These are phyloP conservation scores for Clathrospora elynae DNA, from an alignment of 2,329 filamentous ascomycete species.

Conservation along the genomic window DNA sequence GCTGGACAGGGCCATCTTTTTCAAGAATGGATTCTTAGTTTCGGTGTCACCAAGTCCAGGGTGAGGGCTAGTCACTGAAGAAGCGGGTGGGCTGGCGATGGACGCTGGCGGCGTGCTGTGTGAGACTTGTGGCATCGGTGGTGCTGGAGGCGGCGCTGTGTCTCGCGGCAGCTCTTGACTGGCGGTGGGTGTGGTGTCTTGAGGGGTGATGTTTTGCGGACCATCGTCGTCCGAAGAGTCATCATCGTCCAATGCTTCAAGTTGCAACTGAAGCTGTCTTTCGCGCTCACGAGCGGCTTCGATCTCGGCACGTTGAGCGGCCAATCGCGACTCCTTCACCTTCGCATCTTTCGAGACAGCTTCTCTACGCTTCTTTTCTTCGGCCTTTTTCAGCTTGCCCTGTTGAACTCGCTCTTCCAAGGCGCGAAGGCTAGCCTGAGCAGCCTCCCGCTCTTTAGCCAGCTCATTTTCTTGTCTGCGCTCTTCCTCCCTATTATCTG, in stretches of 20 bases:
- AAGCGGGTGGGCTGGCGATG: conserved; percentile 54
- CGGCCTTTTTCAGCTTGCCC: conserved; percentile 93
- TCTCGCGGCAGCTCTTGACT: conserved; percentile 59
- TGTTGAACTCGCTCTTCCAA: conserved; percentile 93
- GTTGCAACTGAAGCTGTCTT: conserved; percentile 83
- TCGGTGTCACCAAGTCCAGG: conserved; percentile 67
- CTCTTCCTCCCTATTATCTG: conserved; percentile 68
- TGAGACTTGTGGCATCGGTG: conserved; percentile 48
- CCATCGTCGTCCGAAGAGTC: conserved; percentile 74
- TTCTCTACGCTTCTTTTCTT: conserved; percentile 92
- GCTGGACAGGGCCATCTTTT: conserved; percentile 77
- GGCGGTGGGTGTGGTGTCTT: conserved; percentile 63
- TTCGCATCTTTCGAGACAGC: conserved; percentile 84
- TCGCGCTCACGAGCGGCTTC: conserved; percentile 90
- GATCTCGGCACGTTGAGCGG: conserved; percentile 85
- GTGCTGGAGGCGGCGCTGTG: conserved; percentile 54
- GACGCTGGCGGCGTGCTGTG: conserved; percentile 56
- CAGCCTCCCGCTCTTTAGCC: conserved; percentile 76
- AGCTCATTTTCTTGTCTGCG: conserved; percentile 79
- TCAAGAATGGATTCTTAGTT: conserved; percentile 94
- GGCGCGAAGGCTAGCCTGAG: conserved; percentile 80
- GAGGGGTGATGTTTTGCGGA: conserved; percentile 69
- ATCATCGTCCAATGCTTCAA: conserved; percentile 78
- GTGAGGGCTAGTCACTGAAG: conserved; percentile 55
- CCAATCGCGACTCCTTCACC: conserved; percentile 84